These are phyloP conservation scores for Sclerotinia nivalis DNA, from an alignment of 2,329 filamentous ascomycete genomes.

Conservation along the genomic window DNA sequence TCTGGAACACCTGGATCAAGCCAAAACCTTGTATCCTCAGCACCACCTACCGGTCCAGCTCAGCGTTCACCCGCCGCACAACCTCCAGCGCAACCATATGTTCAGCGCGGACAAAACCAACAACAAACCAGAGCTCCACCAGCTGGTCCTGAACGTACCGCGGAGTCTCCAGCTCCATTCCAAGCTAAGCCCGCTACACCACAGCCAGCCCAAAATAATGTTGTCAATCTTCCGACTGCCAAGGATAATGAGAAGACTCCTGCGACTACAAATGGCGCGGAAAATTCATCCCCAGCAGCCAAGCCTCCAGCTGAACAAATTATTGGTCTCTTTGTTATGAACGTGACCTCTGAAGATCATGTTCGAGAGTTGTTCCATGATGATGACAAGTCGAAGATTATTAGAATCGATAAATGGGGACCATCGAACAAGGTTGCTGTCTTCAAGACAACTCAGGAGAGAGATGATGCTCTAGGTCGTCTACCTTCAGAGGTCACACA, in stretches of 20 bases:
- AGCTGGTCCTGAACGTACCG: slow-evolving; percentile 36
- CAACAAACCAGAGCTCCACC: slow-evolving; percentile 39
- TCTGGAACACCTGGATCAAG: slow-evolving; percentile 42
- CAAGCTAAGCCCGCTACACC: slow-evolving; percentile 50
- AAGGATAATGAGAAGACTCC: slow-evolving; percentile 60
- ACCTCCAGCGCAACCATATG: slow-evolving; percentile 34
- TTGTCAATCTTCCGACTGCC: slow-evolving; percentile 41
- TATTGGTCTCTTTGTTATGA: slow-evolving; percentile 87
- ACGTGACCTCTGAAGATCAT: slow-evolving; percentile 79
- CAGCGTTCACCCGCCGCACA: slow-evolving; percentile 37
- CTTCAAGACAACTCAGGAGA: slow-evolving; percentile 77
- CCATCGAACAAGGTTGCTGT: slow-evolving; percentile 81
- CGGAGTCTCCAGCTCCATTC: slow-evolving; percentile 39
- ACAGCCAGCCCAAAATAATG: slow-evolving; percentile 43
- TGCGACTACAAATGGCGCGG: slow-evolving; percentile 48
- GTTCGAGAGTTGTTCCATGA: slow-evolving; percentile 79
- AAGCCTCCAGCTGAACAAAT: slow-evolving; percentile 67
- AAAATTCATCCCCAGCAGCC: slow-evolving; percentile 57
- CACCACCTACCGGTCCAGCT: slow-evolving; percentile 38
- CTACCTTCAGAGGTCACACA: slow-evolving; percentile 77
- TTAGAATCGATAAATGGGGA: slow-evolving; percentile 75
- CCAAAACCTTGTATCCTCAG: slow-evolving; percentile 40
- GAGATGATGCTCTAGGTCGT: slow-evolving; percentile 74
- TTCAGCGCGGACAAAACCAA: slow-evolving; percentile 36
- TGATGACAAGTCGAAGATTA: slow-evolving; percentile 79